phyloP scores from a whole-genome alignment of 2,329 filamentous ascomycete species.

The Cyphellophora attinorum region DNA sequence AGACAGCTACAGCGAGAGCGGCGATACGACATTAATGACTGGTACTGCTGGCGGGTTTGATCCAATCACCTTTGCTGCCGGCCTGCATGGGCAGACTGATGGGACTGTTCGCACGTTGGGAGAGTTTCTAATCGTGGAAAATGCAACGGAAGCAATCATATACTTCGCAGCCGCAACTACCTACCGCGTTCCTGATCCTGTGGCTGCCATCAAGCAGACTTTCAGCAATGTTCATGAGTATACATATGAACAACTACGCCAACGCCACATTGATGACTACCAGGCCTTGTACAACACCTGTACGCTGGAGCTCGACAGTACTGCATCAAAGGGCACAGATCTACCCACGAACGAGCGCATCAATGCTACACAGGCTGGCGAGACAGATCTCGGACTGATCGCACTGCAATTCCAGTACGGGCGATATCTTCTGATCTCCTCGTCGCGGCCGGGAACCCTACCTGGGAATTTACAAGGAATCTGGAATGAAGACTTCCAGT shows the following conservation, averaged over 20 bases:
- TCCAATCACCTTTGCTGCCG: slow-evolving; percentile 26
- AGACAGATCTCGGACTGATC: slow-evolving; percentile 37
- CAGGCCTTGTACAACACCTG: slow-evolving; percentile 1
- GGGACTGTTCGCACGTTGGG: slow-evolving; percentile 24
- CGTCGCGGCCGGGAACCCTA: slow-evolving; percentile 41
- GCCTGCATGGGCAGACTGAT: slow-evolving; percentile 20
- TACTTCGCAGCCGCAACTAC: slow-evolving; percentile 31
- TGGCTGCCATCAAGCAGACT: background rate
- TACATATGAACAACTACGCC: slow-evolving; percentile 1
- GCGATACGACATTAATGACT: slow-evolving; percentile 26
- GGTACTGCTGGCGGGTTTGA: slow-evolving; percentile 28
- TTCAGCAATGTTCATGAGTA: background rate
- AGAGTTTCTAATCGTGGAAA: slow-evolving; percentile 26
- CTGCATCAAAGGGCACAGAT: background rate
- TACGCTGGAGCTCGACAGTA: slow-evolving; percentile 1
- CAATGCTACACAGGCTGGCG: slow-evolving; percentile 23
- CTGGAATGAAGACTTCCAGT: slow-evolving; percentile 39
- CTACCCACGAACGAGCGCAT: slow-evolving; percentile 10
- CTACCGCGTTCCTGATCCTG: slow-evolving; percentile 20
- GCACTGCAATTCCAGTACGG: slow-evolving; percentile 44
- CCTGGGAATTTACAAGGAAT: slow-evolving; percentile 49
- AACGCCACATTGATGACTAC: slow-evolving; percentile 3
- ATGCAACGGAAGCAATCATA: slow-evolving; percentile 26
- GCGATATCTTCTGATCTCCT: slow-evolving; percentile 46
- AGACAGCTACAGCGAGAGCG: slow-evolving; percentile 8